Evolutionary conservation across 345 rosid genomes (phyloP).

Genomic region (rapeseed (Brassica napus)): DNA sequence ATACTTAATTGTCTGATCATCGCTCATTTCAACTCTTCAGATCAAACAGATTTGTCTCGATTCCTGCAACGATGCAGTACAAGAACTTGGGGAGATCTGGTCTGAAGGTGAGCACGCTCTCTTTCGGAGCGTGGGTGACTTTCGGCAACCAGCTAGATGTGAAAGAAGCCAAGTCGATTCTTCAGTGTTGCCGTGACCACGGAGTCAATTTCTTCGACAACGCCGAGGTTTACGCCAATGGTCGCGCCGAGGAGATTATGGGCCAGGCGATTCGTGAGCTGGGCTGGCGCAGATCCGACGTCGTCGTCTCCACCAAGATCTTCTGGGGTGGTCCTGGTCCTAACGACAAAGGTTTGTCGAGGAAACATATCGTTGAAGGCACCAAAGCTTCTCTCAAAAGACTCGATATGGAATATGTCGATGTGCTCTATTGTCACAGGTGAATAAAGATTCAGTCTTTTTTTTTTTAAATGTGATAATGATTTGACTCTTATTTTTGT

Average conservation of each 20-base stretch:
- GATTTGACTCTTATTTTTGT: not conserved
- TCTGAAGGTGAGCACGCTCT: conserved; percentile 85
- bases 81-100: conserved; percentile 89
- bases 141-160: conserved; percentile 98
- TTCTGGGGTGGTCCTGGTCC: conserved; percentile 99
- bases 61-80: conserved; percentile 67
- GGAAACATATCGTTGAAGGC: conserved; percentile 94
- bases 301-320: conserved; percentile 93
- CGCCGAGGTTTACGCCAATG: conserved; percentile 98
- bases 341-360: conserved; percentile 83
- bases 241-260: conserved; percentile 98
- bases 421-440: conserved; percentile 88
- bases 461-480: not conserved
- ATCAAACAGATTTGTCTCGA: conserved; percentile 11
- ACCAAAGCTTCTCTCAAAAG: conserved; percentile 89
- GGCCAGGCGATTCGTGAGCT: conserved; percentile 95
- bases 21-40: not conserved
- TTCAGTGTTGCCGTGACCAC: conserved; percentile 84
- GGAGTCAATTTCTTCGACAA: conserved; percentile 99
- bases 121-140: conserved; percentile 93
- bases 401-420: conserved; percentile 91
- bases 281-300: conserved; percentile 95
- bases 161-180: conserved; percentile 88
- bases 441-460: not conserved
- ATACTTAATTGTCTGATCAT: not conserved